Evolutionary conservation across 2,329 filamentous ascomycete species (phyloP), one percentile per base, ranked within the genome.

Genomic region (Stagonosporopsis rhizophila): DNA sequence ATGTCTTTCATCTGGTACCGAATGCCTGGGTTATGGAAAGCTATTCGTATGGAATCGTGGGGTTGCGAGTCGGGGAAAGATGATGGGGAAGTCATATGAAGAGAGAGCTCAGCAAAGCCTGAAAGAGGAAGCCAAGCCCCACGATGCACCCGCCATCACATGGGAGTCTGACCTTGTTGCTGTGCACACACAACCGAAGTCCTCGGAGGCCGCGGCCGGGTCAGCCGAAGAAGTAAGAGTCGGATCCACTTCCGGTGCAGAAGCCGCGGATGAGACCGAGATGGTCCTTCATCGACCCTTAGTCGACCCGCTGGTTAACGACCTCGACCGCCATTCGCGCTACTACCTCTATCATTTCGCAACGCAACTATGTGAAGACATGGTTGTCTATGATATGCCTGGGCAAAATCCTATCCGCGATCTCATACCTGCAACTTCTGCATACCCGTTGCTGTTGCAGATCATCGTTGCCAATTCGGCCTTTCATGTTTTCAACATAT

Each of bases 21-120:
- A 83, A 64, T 88, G 86, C 75, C 81, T 86, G 58, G 86, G 86
- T 35, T 88, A 88, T 71, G 85, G 83, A 58, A 82, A 82, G 66
- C 73, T 87, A 42, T 83, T 87, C 62, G 80, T 85, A 55, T 88
- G 85, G 85, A 83, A 84, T 50, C 77, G 81, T 54, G 80, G 80
- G 49, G 80, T 83, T 54, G 81, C 82, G 41, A 76, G 80, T 40
- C 76, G 79, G 11, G 81, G 82, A 25, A 82, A 81, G 62, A 77
- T 83, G 81, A 82, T 82, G 79, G 81, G 81, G n/a, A 79, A 79
- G 65, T 79, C 78, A 22, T 83, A 80, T 62, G 76, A 79, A 52
- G 79, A 80, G 27, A 59, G 44, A 34, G 41, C 23, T 40, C 46
- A 41, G 38, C 37, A 30, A 39, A 42, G 9, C 17, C 48, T 32